Base-by-base conservation (phyloP, 2,329 filamentous ascomycete species). In the Onygenales sp. region DNA sequence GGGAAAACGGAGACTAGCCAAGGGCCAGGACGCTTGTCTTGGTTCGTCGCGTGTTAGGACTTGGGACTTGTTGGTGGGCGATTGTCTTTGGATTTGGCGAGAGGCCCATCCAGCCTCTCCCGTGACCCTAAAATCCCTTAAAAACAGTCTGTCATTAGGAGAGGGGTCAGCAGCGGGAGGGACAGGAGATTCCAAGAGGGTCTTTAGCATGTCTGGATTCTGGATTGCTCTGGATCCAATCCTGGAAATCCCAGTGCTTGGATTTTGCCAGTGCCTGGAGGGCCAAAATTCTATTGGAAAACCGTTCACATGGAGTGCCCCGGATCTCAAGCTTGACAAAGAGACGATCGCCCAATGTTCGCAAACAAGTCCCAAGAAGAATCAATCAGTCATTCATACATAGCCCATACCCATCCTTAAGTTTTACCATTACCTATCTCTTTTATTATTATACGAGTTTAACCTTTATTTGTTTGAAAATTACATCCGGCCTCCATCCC, bases 81-180 rank as follows among this genome's bases (percentile, higher is more conserved):
- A 21, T 17, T 31, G 47, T 41, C 47, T 49, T 43, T 58, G 43
- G 47, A 51, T 59, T 59, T 56, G 59, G 58, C 61, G 60, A 65
- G 52, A 63, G 63, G 59, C 62, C 62, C 60, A 61, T 64, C 62
- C 62, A 65, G 63, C 62, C 63, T 57, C 59, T 57, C 59, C 61
- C 59, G 57, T 58, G 50, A 52, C 50, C 50, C 50, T 14, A 32
- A 48, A 36, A 51, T 58, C 59, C 61, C 57, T 58, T 57, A 50
- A 39, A 9, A 38, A 41, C 13, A 36, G 50, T 44, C 17, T 10
- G 50, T 51, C 21, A 38, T 38, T 46, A 39, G 41, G 50, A 41
- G 50, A 41, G 50, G 50, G 50, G 41, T 41, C 32, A 35, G 45
- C 31, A 38, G 33, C 31, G 50, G 50, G 35, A 52, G 33, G 21